These are phyloP conservation scores for Biscogniauxia marginata DNA, from an alignment of 2,329 filamentous ascomycete species.

Conservation along the genomic window DNA sequence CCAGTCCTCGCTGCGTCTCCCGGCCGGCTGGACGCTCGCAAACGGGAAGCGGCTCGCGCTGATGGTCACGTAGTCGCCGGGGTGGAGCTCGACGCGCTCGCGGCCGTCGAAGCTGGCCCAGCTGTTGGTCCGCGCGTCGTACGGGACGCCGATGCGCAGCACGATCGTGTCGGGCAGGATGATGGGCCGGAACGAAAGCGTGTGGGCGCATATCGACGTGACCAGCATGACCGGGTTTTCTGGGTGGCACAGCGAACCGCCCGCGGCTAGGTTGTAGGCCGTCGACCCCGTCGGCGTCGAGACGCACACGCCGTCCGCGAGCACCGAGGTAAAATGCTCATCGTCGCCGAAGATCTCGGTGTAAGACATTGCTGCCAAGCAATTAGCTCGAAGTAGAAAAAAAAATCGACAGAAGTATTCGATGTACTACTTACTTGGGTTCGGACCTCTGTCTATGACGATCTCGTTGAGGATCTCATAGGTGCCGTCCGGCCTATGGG, in stretches of 20 bases:
- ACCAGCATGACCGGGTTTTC: constrained; percentile 96
- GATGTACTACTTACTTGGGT: constrained; percentile 71
- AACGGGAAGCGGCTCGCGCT: constrained; percentile 80
- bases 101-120: constrained; percentile 99
- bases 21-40: constrained; percentile 70
- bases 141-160: constrained; percentile 88
- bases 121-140: constrained; percentile 81
- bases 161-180: constrained; percentile 96
- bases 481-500: constrained; percentile 79
- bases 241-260: constrained; percentile 91
- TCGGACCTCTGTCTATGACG: constrained; percentile 92
- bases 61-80: constrained; percentile 83
- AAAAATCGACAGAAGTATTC: background rate
- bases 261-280: constrained; percentile 92
- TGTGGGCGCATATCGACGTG: constrained; percentile 92
- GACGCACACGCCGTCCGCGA: constrained; percentile 90
- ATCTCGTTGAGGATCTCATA: constrained; percentile 95
- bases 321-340: constrained; percentile 89
- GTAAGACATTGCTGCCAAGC: constrained; percentile 72
- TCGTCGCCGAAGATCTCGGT: constrained; percentile 94
- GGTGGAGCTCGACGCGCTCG: constrained; percentile 75
- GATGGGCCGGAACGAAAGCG: constrained; percentile 92
- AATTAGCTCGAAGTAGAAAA: background rate
- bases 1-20: constrained; percentile 73
- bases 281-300: constrained; percentile 94